These are phyloP conservation scores for Botrytis deweyae DNA, from an alignment of 2,329 filamentous ascomycete species.

Conservation along the genomic window DNA sequence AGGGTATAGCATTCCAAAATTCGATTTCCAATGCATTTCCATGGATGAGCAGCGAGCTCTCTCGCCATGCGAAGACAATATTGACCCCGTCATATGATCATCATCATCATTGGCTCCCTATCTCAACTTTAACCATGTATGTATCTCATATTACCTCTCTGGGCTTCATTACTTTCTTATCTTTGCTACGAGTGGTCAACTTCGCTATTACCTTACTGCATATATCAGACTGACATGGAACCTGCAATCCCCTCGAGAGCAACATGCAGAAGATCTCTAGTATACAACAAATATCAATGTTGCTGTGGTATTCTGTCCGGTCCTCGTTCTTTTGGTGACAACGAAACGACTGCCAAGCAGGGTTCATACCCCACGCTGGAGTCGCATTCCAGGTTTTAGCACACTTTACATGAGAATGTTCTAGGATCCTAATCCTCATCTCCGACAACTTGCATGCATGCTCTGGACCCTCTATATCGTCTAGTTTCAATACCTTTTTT, in stretches of 20 bases:
- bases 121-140: neutral
- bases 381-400: neutral
- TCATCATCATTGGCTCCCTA: neutral
- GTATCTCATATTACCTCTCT: neutral
- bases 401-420: neutral
- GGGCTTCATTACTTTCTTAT: neutral
- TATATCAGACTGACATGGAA: neutral
- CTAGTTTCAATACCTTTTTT: neutral
- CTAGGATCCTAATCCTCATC: conserved; percentile 8
- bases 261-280: neutral
- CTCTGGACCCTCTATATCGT: neutral
- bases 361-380: neutral
- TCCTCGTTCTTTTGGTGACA: neutral
- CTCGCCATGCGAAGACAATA: neutral
- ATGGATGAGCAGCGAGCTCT: neutral
- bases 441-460: conserved; percentile 4
- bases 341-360: neutral
- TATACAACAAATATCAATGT: neutral
- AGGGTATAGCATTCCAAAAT: neutral
- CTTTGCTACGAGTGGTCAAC: neutral
- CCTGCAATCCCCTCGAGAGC: neutral
- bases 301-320: neutral
- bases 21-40: neutral
- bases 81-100: conserved; percentile 1
- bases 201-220: neutral